Base-by-base conservation (phyloP, 176 grass and related monocot species). In the Musa schizocarpa region DNA sequence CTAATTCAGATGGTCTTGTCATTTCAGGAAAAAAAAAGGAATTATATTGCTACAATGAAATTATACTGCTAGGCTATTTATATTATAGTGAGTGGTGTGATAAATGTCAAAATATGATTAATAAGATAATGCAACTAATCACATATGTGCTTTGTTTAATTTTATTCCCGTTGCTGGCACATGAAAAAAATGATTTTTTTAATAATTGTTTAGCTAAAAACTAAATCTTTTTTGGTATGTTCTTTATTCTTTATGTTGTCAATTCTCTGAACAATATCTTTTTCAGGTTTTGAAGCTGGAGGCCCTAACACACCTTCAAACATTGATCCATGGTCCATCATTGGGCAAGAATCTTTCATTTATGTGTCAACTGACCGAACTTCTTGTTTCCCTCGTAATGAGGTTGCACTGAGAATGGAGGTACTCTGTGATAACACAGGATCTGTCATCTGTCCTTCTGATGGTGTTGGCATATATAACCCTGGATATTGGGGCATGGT, bases 401-500 rank as follows among this genome's bases (percentile, higher is more conserved):
- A 81, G 62, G 51, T 96, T 54, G 92, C 92, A 56, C 73, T 96
- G 50, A 83, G 83, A 75, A 85, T 96, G 85, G 80, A 96, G 19
- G 58, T 91, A 72, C 76, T 87, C 10, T 96, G 92, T 79, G 85
- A 85, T 20, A 26, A 79, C 7, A 13, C 7, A 63, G 76, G 69
- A 72, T 79, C 77, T 55, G 16, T 58, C 43, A 14, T 54, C 27
- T 98, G 94, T 74, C 89, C 89, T 24, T 48, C 23, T 65, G 74
- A 53, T 64, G 94, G 94, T 64, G 89, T 96, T 70, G 92, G 89
- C 13, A 75, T 96, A 71, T 96, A 89, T 73, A 96, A 96, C 54
- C 87, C 87, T 4, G 92, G 92, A 22, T 96, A 80, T 76, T 96
- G 92, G 92, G 92, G 92, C 82, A 96, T 96, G 89, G 92, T 98